Percentiles rank a stretch among this genome's conserved stretches.
phyloP scores from a whole-genome alignment of 2,329 filamentous ascomycete genomes.

The Hortaea sp. region DNA sequence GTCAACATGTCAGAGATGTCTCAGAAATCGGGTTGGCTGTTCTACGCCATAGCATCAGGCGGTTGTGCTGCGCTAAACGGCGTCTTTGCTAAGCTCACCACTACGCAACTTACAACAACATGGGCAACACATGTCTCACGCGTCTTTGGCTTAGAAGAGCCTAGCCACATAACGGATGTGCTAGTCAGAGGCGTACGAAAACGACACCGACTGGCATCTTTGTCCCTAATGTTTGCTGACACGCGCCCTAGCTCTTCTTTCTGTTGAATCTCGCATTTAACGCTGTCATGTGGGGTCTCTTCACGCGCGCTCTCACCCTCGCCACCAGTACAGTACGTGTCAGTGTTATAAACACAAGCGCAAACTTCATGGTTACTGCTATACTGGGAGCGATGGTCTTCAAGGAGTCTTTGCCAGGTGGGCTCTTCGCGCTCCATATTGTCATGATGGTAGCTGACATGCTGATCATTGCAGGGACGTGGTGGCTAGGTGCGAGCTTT shows the following conservation, averaged over 20 bases:
- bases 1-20: neutral
- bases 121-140: constrained; percentile 42
- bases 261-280: constrained; percentile 65
- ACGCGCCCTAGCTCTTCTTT: constrained; percentile 52
- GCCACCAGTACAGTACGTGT: constrained; percentile 70
- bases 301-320: constrained; percentile 65
- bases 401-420: constrained; percentile 54
- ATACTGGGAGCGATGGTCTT: constrained; percentile 62
- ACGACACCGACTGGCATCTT: constrained; percentile 24
- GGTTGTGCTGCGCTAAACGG: constrained; percentile 73
- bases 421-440: neutral
- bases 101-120: constrained; percentile 47
- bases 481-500: constrained; percentile 65
- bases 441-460: neutral
- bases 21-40: constrained; percentile 40
- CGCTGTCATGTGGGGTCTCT: constrained; percentile 74
- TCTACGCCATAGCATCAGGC: constrained; percentile 63
- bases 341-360: constrained; percentile 70
- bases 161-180: constrained; percentile 40
- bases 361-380: constrained; percentile 72
- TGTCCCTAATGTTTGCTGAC: constrained; percentile 11
- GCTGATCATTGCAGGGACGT: constrained; percentile 38
- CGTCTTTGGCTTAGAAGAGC: constrained; percentile 35
- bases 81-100: constrained; percentile 73
- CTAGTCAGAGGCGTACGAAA: constrained; percentile 40